Evolutionary conservation across 495 filamentous ascomycete genomes (phyloP).

Genomic region (Podospora bellae-mahoneyi): DNA sequence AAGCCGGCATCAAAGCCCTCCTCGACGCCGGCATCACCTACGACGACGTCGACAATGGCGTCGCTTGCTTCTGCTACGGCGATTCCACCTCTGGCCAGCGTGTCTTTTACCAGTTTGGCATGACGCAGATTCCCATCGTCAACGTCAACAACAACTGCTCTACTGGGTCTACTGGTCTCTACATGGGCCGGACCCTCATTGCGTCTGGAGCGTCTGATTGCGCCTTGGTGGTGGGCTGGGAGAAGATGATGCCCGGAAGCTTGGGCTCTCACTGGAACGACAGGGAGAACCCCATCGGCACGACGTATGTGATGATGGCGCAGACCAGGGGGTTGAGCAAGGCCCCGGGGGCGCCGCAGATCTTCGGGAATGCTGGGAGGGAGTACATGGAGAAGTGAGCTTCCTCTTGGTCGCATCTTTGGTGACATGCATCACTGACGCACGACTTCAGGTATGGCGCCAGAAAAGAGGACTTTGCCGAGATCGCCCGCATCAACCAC

Average conservation of each 20-base stretch:
- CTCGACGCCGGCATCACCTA: slow-evolving; percentile 94
- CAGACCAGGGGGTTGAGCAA: slow-evolving; percentile 75
- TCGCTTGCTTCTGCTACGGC: slow-evolving; percentile 98
- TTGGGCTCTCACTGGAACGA: slow-evolving; percentile 79
- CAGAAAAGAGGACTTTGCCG: slow-evolving; percentile 81
- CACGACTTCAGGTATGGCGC: slow-evolving; percentile 64
- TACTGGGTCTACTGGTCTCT: slow-evolving; percentile 83
- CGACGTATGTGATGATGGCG: slow-evolving; percentile 72
- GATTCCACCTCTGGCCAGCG: slow-evolving; percentile 94
- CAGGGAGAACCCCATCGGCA: slow-evolving; percentile 69
- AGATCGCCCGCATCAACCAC: slow-evolving; percentile 95
- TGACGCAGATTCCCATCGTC: slow-evolving; percentile 92
- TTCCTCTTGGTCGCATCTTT: neutral
- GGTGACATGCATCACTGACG: slow-evolving; percentile 15
- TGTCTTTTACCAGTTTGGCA: slow-evolving; percentile 98
- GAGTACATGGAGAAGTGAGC: slow-evolving; percentile 93
- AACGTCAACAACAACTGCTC: slow-evolving; percentile 99
- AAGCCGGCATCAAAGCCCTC: slow-evolving; percentile 93
- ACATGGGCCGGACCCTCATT: slow-evolving; percentile 79
- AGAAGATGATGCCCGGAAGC: slow-evolving; percentile 95
- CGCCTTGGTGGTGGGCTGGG: slow-evolving; percentile 88
- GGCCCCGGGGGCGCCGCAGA: slow-evolving; percentile 80
- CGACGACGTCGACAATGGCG: slow-evolving; percentile 90
- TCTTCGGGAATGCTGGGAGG: slow-evolving; percentile 91
- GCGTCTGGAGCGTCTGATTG: slow-evolving; percentile 77